Conservation (phyloP, 78 protist species). For the Cyanophora paradoxa region DNA sequence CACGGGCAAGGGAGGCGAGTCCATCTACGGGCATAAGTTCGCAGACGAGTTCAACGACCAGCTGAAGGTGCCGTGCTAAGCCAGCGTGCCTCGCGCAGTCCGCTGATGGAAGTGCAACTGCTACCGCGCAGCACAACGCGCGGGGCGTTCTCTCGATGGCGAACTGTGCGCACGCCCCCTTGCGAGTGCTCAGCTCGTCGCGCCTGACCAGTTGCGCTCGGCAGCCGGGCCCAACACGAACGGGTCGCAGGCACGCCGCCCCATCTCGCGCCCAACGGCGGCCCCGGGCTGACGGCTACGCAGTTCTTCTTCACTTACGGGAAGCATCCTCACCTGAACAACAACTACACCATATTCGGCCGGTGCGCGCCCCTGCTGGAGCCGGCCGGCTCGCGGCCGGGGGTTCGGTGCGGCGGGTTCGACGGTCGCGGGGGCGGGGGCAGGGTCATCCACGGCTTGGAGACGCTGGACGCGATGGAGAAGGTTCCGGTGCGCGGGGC, state of each 20-base stretch:
- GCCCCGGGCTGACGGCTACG: no score
- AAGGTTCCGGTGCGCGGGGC: no score
- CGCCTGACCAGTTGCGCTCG: conserved; percentile 47
- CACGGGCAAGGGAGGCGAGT: conserved; percentile 77
- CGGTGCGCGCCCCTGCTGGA: no score
- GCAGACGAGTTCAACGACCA: conserved; percentile 73
- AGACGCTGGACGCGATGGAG: conserved; percentile 69
- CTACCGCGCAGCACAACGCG: conserved; percentile 30
- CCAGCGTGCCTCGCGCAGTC: no score
- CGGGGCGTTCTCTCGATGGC: conserved; percentile 45
- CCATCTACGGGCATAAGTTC: conserved; percentile 64
- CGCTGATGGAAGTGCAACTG: no score
- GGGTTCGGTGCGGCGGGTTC: no score
- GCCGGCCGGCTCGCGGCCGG: no score
- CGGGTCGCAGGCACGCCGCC: no score
- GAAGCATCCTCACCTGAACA: conserved; percentile 66
- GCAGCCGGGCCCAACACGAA: conserved; percentile 43
- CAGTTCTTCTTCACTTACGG: conserved; percentile 89
- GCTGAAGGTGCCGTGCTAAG: no score
- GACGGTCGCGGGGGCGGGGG: no score
- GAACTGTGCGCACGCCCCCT: conserved; percentile 23
- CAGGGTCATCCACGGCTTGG: conserved; percentile 69
- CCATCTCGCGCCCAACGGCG: no score
- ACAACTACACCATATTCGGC: conserved; percentile 71
- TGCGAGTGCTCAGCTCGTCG: conserved; percentile 58